Conservation (phyloP, 2,329 filamentous ascomycete species). For the Exophiala dermatitidis region DNA sequence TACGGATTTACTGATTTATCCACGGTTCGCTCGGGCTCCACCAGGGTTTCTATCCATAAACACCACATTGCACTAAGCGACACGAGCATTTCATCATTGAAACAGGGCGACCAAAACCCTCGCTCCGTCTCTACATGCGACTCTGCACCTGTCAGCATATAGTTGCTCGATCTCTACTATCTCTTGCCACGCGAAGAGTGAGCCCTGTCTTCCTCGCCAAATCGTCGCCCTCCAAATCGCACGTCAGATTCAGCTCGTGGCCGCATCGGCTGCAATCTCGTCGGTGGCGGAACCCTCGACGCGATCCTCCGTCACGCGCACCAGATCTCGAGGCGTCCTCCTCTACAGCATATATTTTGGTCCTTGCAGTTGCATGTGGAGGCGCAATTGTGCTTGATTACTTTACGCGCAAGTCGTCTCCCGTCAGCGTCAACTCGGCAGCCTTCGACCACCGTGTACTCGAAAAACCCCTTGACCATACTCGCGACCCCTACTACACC, state of each 20-base stretch:
- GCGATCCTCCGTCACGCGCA: background rate
- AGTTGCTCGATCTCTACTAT: slow-evolving; percentile 5
- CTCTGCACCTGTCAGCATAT: slow-evolving; percentile 11
- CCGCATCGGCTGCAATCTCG: background rate
- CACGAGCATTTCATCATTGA: background rate
- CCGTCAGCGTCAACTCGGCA: slow-evolving; percentile 11
- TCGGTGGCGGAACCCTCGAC: background rate
- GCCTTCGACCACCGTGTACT: slow-evolving; percentile 30
- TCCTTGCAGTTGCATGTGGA: slow-evolving; percentile 15
- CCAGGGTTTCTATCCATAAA: too few relatives aligned
- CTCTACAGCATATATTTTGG: slow-evolving; percentile 16
- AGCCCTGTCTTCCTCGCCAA: background rate
- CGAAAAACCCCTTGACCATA: slow-evolving; percentile 24
- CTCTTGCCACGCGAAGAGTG: slow-evolving; percentile 1
- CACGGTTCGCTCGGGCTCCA: too few relatives aligned
- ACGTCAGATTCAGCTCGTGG: background rate
- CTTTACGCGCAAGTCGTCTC: slow-evolving; percentile 5
- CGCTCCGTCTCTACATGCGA: slow-evolving; percentile 16
- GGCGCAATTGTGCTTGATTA: slow-evolving; percentile 18
- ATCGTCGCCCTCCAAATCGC: background rate
- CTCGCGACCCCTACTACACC: slow-evolving; percentile 18
- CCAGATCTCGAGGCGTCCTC: slow-evolving; percentile 14
- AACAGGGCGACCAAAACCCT: background rate
- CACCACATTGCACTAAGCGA: too few relatives aligned
- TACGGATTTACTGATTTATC: too few relatives aligned